These are phyloP conservation scores for Aureobasidium sp. DNA, from an alignment of 2,329 filamentous ascomycete genomes.

Conservation along the genomic window DNA sequence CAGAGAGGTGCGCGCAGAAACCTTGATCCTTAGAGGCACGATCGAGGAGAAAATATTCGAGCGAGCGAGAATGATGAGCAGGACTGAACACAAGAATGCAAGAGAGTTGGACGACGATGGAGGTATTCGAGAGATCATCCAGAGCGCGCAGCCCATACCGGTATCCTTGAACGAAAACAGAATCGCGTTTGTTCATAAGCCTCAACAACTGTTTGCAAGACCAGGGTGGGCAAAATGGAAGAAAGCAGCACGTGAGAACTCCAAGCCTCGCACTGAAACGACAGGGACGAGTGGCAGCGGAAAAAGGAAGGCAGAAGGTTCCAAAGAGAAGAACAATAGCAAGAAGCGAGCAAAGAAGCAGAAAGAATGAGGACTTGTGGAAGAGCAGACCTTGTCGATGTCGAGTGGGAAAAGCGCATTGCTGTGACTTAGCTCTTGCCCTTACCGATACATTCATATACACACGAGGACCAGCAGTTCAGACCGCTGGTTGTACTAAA, in stretches of 20 bases:
- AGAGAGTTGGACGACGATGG: slow-evolving; percentile 52
- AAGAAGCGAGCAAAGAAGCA: not conserved
- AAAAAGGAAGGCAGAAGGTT: not conserved
- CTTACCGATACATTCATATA: not conserved
- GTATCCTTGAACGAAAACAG: slow-evolving; percentile 31
- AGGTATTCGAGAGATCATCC: slow-evolving; percentile 51
- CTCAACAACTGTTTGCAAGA: slow-evolving; percentile 40
- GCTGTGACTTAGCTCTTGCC: not conserved
- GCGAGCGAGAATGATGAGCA: slow-evolving; percentile 66
- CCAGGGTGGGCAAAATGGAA: slow-evolving; percentile 20
- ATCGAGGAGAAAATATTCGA: slow-evolving; percentile 79
- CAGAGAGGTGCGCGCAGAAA: slow-evolving; percentile 74
- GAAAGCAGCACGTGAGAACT: not conserved
- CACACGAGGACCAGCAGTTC: not conserved
- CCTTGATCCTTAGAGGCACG: slow-evolving; percentile 68
- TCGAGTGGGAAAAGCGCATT: not conserved
- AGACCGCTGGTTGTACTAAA: not conserved
- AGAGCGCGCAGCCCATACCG: slow-evolving; percentile 44
- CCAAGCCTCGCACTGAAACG: not conserved
- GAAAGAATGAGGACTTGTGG: not conserved
- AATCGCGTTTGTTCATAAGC: slow-evolving; percentile 34
- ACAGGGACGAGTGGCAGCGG: not conserved
- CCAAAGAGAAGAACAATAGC: not conserved
- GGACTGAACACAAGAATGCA: slow-evolving; percentile 46
- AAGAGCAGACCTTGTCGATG: not conserved